A percentile compares a stretch with the other conserved stretches of the same genome.
Evolutionary conservation across 129 eudicot species (phyloP).

Genomic region (Helianthus annuus): DNA sequence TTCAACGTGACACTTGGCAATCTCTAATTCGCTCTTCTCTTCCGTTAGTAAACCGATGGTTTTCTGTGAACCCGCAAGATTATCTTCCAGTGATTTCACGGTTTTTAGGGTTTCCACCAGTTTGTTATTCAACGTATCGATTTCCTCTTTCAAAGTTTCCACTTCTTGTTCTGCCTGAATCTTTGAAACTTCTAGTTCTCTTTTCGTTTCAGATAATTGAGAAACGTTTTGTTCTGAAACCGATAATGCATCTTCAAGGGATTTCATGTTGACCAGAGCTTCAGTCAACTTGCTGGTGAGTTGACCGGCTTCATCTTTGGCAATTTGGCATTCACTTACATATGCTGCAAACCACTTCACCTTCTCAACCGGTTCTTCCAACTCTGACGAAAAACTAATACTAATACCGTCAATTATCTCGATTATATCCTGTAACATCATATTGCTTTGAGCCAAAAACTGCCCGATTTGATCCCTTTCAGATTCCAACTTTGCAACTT

Average conservation of each 20-base stretch:
- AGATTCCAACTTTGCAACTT: constrained; percentile 55
- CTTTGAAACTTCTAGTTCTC: constrained; percentile 54
- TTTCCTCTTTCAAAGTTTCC: constrained; percentile 48
- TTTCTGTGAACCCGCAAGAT: constrained; percentile 50
- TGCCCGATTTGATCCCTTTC: constrained; percentile 67
- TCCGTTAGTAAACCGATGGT: constrained; percentile 45
- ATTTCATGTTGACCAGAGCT: constrained; percentile 37
- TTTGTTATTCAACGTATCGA: constrained; percentile 39
- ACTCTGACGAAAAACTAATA: constrained; percentile 42
- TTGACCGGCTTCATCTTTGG: constrained; percentile 49
- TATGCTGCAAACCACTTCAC: constrained; percentile 61
- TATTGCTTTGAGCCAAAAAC: constrained; percentile 65
- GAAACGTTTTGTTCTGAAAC: constrained; percentile 47
- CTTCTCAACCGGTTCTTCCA: constrained; percentile 74
- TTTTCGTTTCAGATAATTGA: constrained; percentile 56
- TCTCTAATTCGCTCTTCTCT: constrained; percentile 62
- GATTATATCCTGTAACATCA: constrained; percentile 48
- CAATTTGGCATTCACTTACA: constrained; percentile 54
- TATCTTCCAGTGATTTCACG: constrained; percentile 56
- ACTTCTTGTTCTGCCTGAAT: constrained; percentile 55
- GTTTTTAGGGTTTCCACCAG: constrained; percentile 41
- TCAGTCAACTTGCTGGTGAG: constrained; percentile 54
- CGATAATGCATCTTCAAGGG: constrained; percentile 62
- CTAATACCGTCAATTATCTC: constrained; percentile 61
- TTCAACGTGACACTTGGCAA: constrained; percentile 42